Conservation (phyloP, 2,329 filamentous ascomycete species). For the Penicillium digitatum region DNA sequence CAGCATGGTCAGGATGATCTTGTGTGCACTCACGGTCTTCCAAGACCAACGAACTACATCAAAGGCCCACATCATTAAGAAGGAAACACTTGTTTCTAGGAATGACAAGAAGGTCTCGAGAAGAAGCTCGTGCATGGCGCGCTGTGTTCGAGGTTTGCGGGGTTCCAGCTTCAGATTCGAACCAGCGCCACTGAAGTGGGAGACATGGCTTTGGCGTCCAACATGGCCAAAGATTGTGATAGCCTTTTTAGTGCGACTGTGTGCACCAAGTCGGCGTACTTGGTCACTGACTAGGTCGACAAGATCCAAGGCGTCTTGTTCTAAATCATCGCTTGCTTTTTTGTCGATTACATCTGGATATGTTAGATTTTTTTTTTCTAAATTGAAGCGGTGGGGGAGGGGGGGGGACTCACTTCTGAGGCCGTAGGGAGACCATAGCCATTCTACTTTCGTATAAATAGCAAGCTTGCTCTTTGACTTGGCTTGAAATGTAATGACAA, state of each 20-base stretch:
- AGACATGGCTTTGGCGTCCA: slow-evolving; percentile 42
- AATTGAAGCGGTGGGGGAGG: not conserved
- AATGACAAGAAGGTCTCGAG: slow-evolving; percentile 70
- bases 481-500: slow-evolving; percentile 87
- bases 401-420: slow-evolving; percentile 39
- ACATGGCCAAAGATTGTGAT: slow-evolving; percentile 49
- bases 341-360: slow-evolving; percentile 51
- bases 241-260: slow-evolving; percentile 48
- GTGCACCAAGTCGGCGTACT: slow-evolving; percentile 45
- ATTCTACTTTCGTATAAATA: slow-evolving; percentile 82
- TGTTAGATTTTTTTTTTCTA: slow-evolving; percentile 9
- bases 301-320: slow-evolving; percentile 48
- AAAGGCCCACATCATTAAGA: slow-evolving; percentile 72
- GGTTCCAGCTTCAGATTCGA: slow-evolving; percentile 34
- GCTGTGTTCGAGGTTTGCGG: slow-evolving; percentile 57
- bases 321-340: slow-evolving; percentile 67
- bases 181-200: slow-evolving; percentile 37
- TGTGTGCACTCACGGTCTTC: slow-evolving; percentile 67
- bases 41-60: slow-evolving; percentile 62
- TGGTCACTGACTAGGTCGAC: slow-evolving; percentile 50
- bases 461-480: slow-evolving; percentile 91
- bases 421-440: slow-evolving; percentile 63
- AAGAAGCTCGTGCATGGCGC: slow-evolving; percentile 64
- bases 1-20: slow-evolving; percentile 67
- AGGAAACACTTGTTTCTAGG: slow-evolving; percentile 68